Percentiles rank a stretch among this genome's conserved stretches.
Evolutionary conservation across 805 yeast species (phyloP).

Genomic region (Candida odintsovae): DNA sequence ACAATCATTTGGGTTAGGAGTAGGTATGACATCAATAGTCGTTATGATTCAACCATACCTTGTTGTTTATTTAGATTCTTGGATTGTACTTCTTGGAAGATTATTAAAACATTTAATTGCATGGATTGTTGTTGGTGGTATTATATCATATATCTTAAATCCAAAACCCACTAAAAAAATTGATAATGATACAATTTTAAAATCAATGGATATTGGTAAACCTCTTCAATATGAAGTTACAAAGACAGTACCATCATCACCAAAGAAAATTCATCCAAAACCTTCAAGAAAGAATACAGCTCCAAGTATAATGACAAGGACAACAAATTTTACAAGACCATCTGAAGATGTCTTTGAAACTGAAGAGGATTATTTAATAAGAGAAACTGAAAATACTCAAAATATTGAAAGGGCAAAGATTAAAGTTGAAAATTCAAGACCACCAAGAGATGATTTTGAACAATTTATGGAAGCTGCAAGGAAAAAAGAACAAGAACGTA

Average conservation of each 20-base stretch:
- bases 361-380: slow-evolving; percentile 11
- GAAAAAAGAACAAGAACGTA: slow-evolving; percentile 12
- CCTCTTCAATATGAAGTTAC: slow-evolving; percentile 16
- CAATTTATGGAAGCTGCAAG: slow-evolving; percentile 19
- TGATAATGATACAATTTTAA: not conserved
- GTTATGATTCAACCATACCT: slow-evolving; percentile 21
- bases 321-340: not conserved
- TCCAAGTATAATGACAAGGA: slow-evolving; percentile 6
- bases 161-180: not conserved
- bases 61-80: slow-evolving; percentile 17
- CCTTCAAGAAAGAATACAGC: slow-evolving; percentile 3
- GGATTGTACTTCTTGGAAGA: slow-evolving; percentile 17
- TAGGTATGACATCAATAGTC: slow-evolving; percentile 11
- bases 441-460: slow-evolving; percentile 9
- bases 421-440: slow-evolving; percentile 9
- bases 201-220: slow-evolving; percentile 4
- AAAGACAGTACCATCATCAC: slow-evolving; percentile 7
- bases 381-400: slow-evolving; percentile 16
- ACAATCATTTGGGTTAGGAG: slow-evolving; percentile 22
- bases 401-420: slow-evolving; percentile 10
- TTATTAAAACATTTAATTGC: slow-evolving; percentile 15
- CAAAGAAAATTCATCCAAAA: not conserved
- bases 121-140: slow-evolving; percentile 14
- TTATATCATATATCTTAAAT: slow-evolving; percentile 14
- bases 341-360: not conserved